Evolutionary conservation across 148 eudicot genomes (phyloP).

Genomic region (Limonium bicolor): DNA sequence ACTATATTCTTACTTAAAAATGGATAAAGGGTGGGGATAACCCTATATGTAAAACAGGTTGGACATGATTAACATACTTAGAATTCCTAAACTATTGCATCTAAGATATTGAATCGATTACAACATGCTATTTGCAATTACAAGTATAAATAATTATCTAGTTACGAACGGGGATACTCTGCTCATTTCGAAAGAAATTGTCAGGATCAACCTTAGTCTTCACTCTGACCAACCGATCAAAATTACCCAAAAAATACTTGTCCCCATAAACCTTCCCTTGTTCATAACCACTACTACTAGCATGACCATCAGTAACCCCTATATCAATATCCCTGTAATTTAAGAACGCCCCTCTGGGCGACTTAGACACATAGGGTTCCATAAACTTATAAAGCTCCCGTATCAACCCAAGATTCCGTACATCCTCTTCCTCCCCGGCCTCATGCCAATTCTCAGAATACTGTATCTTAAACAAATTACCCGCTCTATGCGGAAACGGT

Average conservation of each 20-base stretch:
- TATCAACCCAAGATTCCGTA: constrained; percentile 12
- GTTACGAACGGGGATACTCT: background rate
- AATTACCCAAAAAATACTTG: constrained; percentile 28
- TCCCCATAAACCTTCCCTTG: constrained; percentile 35
- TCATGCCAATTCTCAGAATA: constrained; percentile 23
- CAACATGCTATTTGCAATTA: no score
- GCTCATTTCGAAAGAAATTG: background rate
- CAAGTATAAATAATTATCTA: no score
- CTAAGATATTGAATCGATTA: no score
- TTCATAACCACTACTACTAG: constrained; percentile 11
- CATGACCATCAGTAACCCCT: constrained; percentile 17
- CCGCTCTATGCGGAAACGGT: constrained; percentile 39
- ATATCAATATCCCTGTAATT: constrained; percentile 40
- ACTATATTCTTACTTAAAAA: no score
- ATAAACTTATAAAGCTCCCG: constrained; percentile 22
- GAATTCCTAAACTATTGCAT: no score
- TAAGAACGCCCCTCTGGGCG: constrained; percentile 33
- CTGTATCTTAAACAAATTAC: constrained; percentile 35
- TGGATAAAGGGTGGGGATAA: no score
- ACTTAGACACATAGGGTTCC: constrained; percentile 31
- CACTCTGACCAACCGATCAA: constrained; percentile 31
- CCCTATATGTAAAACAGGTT: no score
- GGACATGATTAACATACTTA: no score
- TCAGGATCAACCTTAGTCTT: constrained; percentile 3
- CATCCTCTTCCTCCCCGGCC: constrained; percentile 8